Evolutionary conservation across 257 asterid species (phyloP).

Genomic region (Echites panduratus): DNA sequence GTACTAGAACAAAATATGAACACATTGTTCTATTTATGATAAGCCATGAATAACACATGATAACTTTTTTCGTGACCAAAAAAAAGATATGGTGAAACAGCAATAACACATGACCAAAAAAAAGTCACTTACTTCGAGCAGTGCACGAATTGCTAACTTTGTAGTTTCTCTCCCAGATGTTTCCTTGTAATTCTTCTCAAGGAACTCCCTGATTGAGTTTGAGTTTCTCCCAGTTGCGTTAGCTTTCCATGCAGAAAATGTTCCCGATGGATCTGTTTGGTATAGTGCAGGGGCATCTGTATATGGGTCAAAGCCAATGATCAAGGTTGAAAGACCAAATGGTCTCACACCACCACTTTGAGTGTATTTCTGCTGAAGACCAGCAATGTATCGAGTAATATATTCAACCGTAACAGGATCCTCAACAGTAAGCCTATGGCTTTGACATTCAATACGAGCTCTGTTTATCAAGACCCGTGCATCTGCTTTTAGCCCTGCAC

Average conservation of each 20-base stretch:
- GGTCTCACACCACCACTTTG: conserved; percentile 99
- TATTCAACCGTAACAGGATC: conserved; percentile 97
- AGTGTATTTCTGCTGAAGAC: conserved; percentile 98
- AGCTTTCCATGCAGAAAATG: conserved; percentile 98
- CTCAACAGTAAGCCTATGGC: conserved; percentile 79
- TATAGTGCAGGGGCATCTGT: conserved; percentile 77
- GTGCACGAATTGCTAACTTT: conserved; percentile 93
- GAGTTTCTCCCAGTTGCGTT: conserved; percentile 98
- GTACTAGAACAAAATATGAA: background rate
- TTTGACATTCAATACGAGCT: conserved; percentile 95
- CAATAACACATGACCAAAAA: background rate
- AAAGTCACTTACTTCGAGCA: conserved; percentile 68
- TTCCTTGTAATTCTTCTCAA: conserved; percentile 96
- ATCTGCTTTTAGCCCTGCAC: conserved; percentile 98
- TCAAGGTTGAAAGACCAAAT: conserved; percentile 96
- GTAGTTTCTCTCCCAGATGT: conserved; percentile 94
- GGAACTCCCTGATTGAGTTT: conserved; percentile 83
- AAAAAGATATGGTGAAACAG: background rate
- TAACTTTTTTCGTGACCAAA: too few species aligned
- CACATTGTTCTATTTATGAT: background rate
- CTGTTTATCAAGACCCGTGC: conserved; percentile 85
- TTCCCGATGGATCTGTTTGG: conserved; percentile 98
- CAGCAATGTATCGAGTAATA: conserved; percentile 96
- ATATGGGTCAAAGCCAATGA: conserved; percentile 97
- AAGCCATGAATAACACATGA: too few species aligned